Percentiles rank a stretch among this genome's conserved stretches.
phyloP scores from a whole-genome alignment of 1,284 basidiomycete genomes.

The Ceratobasidium papillatum region DNA sequence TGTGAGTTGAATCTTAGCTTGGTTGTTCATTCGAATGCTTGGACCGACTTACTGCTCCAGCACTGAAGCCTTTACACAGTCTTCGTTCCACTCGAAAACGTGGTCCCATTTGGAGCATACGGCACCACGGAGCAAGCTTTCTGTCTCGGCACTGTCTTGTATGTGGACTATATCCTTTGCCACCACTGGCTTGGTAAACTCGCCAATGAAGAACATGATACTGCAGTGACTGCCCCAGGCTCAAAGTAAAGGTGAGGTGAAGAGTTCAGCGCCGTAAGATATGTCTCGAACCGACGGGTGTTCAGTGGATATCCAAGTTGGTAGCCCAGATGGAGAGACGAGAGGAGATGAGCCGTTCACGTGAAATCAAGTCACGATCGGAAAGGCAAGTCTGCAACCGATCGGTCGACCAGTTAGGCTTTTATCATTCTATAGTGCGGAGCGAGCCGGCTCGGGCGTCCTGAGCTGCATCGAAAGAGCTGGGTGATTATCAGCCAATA shows the following conservation, averaged over 20 bases:
- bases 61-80: slow-evolving; percentile 34
- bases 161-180: slow-evolving; percentile 5
- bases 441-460: neutral
- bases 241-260: neutral
- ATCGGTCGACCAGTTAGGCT: neutral
- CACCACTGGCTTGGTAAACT: slow-evolving; percentile 18
- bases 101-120: slow-evolving; percentile 38
- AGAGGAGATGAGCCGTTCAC: neutral
- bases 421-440: neutral
- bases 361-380: slow-evolving; percentile 1
- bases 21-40: neutral
- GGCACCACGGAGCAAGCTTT: slow-evolving; percentile 8
- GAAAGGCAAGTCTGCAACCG: neutral
- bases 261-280: neutral
- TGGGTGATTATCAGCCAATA: too few relatives aligned
- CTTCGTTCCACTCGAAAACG: slow-evolving; percentile 41
- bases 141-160: slow-evolving; percentile 29
- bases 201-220: slow-evolving; percentile 21
- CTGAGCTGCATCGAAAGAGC: neutral
- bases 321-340: neutral
- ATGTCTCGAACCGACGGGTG: too few relatives aligned
- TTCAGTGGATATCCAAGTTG: too few relatives aligned
- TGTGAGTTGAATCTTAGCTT: neutral
- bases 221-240: neutral
- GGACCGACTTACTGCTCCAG: slow-evolving; percentile 25